Base-by-base conservation (phyloP, 352 stramenopile genomes). In the Pythium volutum region DNA sequence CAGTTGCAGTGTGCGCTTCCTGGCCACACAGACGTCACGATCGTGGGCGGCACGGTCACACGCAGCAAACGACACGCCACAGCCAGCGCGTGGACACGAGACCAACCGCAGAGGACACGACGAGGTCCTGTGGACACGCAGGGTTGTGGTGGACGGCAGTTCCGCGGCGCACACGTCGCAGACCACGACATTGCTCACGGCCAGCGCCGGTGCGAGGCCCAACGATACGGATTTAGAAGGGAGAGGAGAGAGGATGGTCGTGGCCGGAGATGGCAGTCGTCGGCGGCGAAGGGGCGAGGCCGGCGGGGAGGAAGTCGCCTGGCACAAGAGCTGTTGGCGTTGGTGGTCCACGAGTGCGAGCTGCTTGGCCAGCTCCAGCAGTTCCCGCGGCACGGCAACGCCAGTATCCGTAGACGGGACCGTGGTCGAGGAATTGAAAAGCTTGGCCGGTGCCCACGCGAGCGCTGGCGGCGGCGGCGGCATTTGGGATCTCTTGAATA, bases 101-200 rank as follows among this genome's bases (percentile, higher is more conserved):
- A 89, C 64, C 12, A 76, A 25, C 16, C 81, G 76, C 8, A 66
- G 65, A 6, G 67, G 41, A 51, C 83, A 93, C 18, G 71, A 60
- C 18, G 64, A 50, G 9, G 72, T 60, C 41, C 71, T 62, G 38
- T 93, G 81, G 3, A 51, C 48, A 31, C 64, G 70, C 27, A 80
- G 59, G n/a, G 71, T 55, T 25, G 61, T 42, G 4, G 56, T 26
- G 14, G 39, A 55, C 4, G 55, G 47, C 5, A 93, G 64, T 52
- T 91, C 83, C 22, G 87, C 71, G 5, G 73, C 77, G 31, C 83
- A 93, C 36, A 55, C 18, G 33, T 68, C 61, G 33, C 62, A 64
- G 26, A 69, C 39, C 7, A 56, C 47, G 2, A 64, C 48, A 20
- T 64, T 50, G 18, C 63, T 56, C 49, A 57, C 41, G 14, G n/a